Conservation (phyloP, 2,329 filamentous ascomycete species). For the Zopfia rhizophila region DNA sequence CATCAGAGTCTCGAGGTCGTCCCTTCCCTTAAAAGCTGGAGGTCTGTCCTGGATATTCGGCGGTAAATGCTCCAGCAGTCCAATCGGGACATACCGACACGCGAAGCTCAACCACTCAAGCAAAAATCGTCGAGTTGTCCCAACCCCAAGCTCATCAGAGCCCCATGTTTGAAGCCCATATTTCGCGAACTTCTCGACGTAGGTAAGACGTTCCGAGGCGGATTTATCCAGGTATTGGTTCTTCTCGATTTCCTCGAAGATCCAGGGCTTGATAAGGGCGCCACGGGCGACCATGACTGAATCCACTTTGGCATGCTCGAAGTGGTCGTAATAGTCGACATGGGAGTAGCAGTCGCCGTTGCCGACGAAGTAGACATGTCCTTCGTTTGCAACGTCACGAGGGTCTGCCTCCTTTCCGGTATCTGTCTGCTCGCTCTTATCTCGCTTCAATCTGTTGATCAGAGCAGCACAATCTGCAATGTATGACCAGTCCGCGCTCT, state of each 20-base stretch:
- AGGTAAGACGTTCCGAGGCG: slow-evolving; percentile 82
- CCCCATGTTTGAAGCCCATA: slow-evolving; percentile 97
- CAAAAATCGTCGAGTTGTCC: slow-evolving; percentile 89
- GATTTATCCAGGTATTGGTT: slow-evolving; percentile 97
- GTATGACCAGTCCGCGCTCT: slow-evolving; percentile 92
- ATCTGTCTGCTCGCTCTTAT: slow-evolving; percentile 74
- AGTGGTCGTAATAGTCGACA: slow-evolving; percentile 81
- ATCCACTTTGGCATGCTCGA: slow-evolving; percentile 83
- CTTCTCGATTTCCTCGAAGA: slow-evolving; percentile 94
- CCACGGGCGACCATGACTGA: slow-evolving; percentile 98
- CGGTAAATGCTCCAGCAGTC: slow-evolving; percentile 86
- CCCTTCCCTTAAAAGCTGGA: slow-evolving; percentile 82
- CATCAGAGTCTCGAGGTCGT: slow-evolving; percentile 94
- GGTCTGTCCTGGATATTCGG: slow-evolving; percentile 90
- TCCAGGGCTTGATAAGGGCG: slow-evolving; percentile 96
- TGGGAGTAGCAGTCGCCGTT: slow-evolving; percentile 98
- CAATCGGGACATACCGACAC: slow-evolving; percentile 89
- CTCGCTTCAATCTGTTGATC: slow-evolving; percentile 80
- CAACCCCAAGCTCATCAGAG: slow-evolving; percentile 91
- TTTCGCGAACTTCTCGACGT: slow-evolving; percentile 88
- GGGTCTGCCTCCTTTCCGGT: slow-evolving; percentile 81
- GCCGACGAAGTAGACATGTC: slow-evolving; percentile 88
- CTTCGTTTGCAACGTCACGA: slow-evolving; percentile 73
- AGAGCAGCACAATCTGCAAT: slow-evolving; percentile 89
- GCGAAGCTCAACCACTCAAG: slow-evolving; percentile 96